A percentile compares a stretch with the other conserved stretches of the same genome.
These are phyloP conservation scores for Aquilaria agallochum DNA, from an alignment of 441 rosid species.

Conservation along the genomic window DNA sequence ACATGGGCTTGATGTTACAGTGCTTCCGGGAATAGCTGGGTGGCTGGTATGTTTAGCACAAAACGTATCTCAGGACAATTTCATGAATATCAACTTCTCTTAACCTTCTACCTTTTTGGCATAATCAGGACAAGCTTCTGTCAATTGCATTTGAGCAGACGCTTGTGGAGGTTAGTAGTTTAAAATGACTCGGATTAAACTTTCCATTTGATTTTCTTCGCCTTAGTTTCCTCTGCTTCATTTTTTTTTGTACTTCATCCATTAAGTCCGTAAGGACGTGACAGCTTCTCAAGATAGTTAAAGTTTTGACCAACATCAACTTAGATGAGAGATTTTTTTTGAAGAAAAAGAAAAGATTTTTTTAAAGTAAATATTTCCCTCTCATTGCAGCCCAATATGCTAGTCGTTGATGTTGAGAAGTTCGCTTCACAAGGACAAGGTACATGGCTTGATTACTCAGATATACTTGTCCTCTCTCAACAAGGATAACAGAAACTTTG, in stretches of 20 bases:
- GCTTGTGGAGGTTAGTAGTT: constrained; percentile 70
- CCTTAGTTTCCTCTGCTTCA: neutral
- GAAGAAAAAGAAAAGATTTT: too few species aligned
- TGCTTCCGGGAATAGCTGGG: constrained; percentile 93
- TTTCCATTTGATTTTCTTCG: neutral
- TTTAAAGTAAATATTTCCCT: constrained; percentile 5
- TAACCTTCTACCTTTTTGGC: constrained; percentile 20
- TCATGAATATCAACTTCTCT: constrained; percentile 6
- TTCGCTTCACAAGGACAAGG: constrained; percentile 61
- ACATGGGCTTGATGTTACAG: constrained; percentile 85
- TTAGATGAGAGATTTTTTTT: too few species aligned
- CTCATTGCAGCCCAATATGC: constrained; percentile 86
- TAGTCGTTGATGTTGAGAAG: constrained; percentile 90
- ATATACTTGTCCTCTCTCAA: too few species aligned
- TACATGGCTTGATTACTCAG: constrained; percentile 4
- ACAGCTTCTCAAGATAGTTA: too few species aligned
- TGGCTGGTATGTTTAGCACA: constrained; percentile 76
- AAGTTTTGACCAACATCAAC: too few species aligned
- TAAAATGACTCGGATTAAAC: neutral
- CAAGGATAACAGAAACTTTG: too few species aligned
- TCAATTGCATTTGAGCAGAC: constrained; percentile 90
- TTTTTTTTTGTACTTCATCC: neutral
- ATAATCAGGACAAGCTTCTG: constrained; percentile 74
- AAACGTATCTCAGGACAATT: constrained; percentile 5
- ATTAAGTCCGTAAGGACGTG: too few species aligned